phyloP scores from a whole-genome alignment of 305 asterid genomes.

The Fraxinus ornus region DNA sequence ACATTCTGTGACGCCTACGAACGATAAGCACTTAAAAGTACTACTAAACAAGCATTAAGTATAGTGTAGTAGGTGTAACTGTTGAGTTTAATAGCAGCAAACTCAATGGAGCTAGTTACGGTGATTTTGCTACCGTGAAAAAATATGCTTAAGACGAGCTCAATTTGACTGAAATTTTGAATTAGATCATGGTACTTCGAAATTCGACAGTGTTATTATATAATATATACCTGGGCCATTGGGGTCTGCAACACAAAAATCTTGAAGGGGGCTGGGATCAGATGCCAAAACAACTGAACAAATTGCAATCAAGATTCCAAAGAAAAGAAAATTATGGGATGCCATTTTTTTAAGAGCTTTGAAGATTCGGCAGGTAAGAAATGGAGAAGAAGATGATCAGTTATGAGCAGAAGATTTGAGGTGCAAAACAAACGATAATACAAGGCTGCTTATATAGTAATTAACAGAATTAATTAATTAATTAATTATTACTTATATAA shows the following conservation, averaged over 20 bases:
- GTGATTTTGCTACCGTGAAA: not conserved
- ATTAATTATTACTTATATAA: not conserved
- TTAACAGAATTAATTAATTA: not conserved
- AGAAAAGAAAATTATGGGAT: not conserved
- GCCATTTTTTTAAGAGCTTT: conserved; percentile 1
- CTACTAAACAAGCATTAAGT: not conserved
- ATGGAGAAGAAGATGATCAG: not conserved
- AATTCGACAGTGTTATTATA: not conserved
- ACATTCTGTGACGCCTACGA: not conserved
- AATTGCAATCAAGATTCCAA: not conserved
- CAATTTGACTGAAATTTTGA: not conserved
- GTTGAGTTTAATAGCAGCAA: not conserved
- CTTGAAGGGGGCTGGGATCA: conserved; percentile 59
- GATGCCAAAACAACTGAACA: conserved; percentile 33
- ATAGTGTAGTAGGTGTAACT: not conserved
- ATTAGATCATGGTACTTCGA: not conserved
- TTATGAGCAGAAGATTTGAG: not conserved
- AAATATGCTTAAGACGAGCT: not conserved
- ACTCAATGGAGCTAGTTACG: not conserved
- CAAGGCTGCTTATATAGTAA: not conserved
- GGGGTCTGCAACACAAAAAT: conserved; percentile 57
- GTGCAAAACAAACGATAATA: not conserved
- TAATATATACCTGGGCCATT: conserved; percentile 33
- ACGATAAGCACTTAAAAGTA: not conserved
- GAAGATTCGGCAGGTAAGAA: not conserved